These are phyloP conservation scores for Aspergillus tubingensis DNA, from an alignment of 2,329 filamentous ascomycete species.

Conservation along the genomic window DNA sequence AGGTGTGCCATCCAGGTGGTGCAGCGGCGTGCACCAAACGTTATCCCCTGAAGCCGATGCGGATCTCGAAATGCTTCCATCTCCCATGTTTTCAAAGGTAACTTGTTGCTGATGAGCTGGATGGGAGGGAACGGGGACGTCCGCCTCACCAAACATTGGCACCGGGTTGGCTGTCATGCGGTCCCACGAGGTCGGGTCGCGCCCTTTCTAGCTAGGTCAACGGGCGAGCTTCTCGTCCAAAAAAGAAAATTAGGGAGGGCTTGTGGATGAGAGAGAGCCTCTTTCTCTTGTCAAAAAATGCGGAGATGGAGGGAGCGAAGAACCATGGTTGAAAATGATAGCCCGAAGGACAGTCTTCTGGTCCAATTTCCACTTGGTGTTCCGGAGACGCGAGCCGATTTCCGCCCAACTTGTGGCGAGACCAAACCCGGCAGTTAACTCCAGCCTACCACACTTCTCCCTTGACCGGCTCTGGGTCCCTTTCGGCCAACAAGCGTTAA, in stretches of 20 bases:
- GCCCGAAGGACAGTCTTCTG: neutral
- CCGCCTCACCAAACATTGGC: neutral
- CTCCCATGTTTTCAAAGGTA: no score
- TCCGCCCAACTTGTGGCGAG: conserved; percentile 11
- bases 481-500: conserved; percentile 8
- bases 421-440: conserved; percentile 17
- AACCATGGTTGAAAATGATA: neutral
- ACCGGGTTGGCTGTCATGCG: neutral
- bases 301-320: neutral
- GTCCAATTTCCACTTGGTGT: neutral
- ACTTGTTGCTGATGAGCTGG: no score
- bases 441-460: conserved; percentile 21
- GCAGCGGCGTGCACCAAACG: no score
- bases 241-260: neutral
- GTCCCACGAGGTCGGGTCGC: neutral
- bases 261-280: neutral
- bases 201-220: neutral
- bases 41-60: no score
- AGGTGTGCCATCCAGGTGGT: no score
- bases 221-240: neutral
- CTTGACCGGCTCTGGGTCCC: conserved; percentile 3
- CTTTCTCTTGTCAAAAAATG: neutral
- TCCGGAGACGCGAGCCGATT: conserved; percentile 11
- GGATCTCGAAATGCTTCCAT: no score
- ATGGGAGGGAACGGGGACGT: neutral